Conservation (phyloP, 2,329 filamentous ascomycete species). For the Cryphonectria nitschkei region DNA sequence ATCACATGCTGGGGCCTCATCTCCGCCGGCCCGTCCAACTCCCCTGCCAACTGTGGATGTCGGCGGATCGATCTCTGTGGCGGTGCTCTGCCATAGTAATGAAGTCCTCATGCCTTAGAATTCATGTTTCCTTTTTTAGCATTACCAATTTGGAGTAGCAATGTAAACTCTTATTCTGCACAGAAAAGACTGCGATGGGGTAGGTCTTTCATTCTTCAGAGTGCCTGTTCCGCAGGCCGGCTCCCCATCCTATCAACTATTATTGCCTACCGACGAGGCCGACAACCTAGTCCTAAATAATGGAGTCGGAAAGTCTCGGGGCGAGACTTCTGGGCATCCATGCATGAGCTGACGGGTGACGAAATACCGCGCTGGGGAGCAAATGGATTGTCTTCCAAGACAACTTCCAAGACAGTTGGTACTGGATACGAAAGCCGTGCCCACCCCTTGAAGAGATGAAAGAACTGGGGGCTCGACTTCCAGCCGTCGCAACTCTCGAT, state of each 20-base stretch:
- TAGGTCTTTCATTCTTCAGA: neutral
- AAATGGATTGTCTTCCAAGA: neutral
- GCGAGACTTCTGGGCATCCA: neutral
- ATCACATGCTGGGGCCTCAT: slow-evolving; percentile 1
- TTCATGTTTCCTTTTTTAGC: slow-evolving; percentile 14
- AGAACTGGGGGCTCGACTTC: neutral
- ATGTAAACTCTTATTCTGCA: neutral
- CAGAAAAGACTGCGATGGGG: neutral
- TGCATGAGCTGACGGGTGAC: neutral
- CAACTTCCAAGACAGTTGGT: neutral
- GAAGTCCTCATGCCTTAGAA: slow-evolving; percentile 22
- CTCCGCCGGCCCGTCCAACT: neutral
- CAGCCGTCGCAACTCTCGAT: neutral
- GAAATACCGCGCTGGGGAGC: neutral
- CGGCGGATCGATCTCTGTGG: slow-evolving; percentile 24
- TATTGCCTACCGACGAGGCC: neutral
- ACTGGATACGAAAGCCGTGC: neutral
- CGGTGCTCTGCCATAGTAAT: slow-evolving; percentile 18
- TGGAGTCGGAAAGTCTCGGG: neutral
- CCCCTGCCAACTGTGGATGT: slow-evolving; percentile 16
- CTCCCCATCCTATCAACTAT: neutral
- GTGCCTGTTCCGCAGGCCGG: neutral
- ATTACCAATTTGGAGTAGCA: neutral
- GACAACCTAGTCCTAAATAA: neutral
- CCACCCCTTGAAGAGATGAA: neutral